Percentiles rank a stretch among this genome's conserved stretches.
phyloP scores from a whole-genome alignment of 345 rosid genomes.

The Carallia pectinifolia region DNA sequence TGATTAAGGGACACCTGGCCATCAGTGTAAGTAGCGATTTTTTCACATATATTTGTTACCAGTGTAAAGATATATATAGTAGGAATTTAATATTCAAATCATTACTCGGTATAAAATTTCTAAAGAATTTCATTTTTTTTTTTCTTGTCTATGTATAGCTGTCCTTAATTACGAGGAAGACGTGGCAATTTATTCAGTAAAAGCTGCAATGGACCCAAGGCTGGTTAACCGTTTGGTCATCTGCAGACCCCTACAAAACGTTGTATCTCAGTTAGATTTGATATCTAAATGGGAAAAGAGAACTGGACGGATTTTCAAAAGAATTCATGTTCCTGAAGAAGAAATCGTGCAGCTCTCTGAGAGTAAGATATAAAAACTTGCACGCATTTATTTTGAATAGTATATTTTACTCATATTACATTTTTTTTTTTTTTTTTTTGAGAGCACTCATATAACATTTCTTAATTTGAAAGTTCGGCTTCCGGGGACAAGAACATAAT shows the following conservation, averaged over 20 bases:
- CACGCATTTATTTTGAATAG: too few species aligned
- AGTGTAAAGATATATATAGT: not conserved
- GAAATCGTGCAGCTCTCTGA: slow-evolving; percentile 23
- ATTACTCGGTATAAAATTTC: not conserved
- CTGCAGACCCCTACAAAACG: slow-evolving; percentile 25
- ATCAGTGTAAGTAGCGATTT: too few species aligned
- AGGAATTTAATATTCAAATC: not conserved
- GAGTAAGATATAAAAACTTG: slow-evolving; percentile 15
- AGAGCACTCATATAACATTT: too few species aligned
- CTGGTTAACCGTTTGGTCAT: slow-evolving; percentile 27
- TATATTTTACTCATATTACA: too few species aligned
- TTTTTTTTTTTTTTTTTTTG: too few species aligned
- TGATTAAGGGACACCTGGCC: too few species aligned
- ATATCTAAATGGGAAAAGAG: slow-evolving; percentile 35
- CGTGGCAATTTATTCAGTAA: slow-evolving; percentile 34
- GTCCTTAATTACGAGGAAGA: slow-evolving; percentile 38
- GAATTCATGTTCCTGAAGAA: slow-evolving; percentile 24
- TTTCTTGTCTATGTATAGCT: slow-evolving; percentile 8
- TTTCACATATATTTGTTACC: too few species aligned
- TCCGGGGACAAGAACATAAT: too few species aligned
- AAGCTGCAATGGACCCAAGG: slow-evolving; percentile 33
- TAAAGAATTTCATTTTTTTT: not conserved
- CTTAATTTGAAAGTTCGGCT: too few species aligned
- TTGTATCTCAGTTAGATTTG: slow-evolving; percentile 30
- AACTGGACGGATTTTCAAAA: slow-evolving; percentile 21